These are phyloP conservation scores for Venturia effusa DNA, from an alignment of 2,329 filamentous ascomycete species.

Conservation along the genomic window DNA sequence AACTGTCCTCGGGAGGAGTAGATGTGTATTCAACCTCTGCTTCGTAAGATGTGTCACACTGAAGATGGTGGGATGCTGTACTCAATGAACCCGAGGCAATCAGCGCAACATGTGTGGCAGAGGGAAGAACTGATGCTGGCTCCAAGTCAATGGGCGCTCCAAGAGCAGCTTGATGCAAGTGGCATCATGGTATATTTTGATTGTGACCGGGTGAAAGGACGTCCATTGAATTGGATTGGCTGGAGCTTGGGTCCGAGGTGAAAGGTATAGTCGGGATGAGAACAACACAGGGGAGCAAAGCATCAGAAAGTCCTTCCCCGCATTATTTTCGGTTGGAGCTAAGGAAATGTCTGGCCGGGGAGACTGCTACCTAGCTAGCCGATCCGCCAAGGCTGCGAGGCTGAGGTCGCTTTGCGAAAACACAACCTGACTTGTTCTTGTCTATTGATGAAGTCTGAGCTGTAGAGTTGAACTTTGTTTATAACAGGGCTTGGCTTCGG, in stretches of 20 bases:
- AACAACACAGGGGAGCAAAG: not conserved
- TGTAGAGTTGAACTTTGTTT: too few species aligned
- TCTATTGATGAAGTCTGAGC: too few species aligned
- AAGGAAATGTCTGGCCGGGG: not conserved
- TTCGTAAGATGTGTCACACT: not conserved
- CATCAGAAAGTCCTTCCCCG: not conserved
- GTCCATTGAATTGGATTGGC: not conserved
- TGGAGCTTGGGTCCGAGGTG: not conserved
- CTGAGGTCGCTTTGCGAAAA: not conserved
- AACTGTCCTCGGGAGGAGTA: not conserved
- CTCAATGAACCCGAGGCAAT: too few species aligned
- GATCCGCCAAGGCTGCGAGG: not conserved
- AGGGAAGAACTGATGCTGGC: not conserved
- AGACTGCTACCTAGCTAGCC: too few species aligned
- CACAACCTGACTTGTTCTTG: too few species aligned
- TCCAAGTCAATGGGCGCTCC: not conserved
- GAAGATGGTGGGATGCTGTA: too few species aligned
- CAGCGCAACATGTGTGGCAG: not conserved
- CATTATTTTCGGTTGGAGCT: not conserved
- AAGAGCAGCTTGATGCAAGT: not conserved
- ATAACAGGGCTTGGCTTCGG: too few species aligned
- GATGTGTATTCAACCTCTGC: not conserved
- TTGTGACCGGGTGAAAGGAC: not conserved
- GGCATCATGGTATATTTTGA: not conserved
- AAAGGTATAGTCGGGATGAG: not conserved